Base-by-base conservation (phyloP, 148 eudicot species). In the Vaccinium macrocarpon region DNA sequence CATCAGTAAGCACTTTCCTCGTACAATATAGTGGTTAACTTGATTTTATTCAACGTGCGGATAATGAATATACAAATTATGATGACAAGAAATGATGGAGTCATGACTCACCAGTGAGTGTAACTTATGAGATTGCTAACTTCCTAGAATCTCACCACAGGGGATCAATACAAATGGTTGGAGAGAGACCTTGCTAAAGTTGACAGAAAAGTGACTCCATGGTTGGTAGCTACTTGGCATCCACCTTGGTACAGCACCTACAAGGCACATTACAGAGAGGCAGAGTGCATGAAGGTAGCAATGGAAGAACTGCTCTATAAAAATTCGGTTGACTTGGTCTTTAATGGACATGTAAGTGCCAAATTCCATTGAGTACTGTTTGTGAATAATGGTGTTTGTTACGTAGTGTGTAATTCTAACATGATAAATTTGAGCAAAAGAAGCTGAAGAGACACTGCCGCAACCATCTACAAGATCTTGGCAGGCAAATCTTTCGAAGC, bases 141-240 rank as follows among this genome's bases (percentile, higher is more conserved):
- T 68, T 11, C 32, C 71, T 32, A 0, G 71, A 64, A 64, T 81
- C 70, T 70, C 53, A 10, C 25, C 73, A 42, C 91, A 95, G 99
- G 93, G 71, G 95, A 91, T 88, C 99, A 96, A 78, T 96, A 95
- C 93, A 93, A 92, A 89, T 97, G 99, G 99, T 82, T 97, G 91
- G 92, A 88, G 91, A 90, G 88, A 86, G 99, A 97, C 88, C 87
- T 97, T 81, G 94, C 95, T 49, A 91, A 91, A 27, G 96, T 97
- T 46, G 91, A 97, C 84, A 86, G 99, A 76, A 81, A 90, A 66
- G 88, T 91, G 73, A 97, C 98, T 64, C 99, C 99, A 61, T 97
- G 99, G 99, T 86, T 97, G 82, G 90, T 97, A 50, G 97, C 94
- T 79, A 86, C 92, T 35, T 95, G 97, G 98, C 98, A 97, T 90